phyloP scores from a whole-genome alignment of 768 basidiomycete genomes.

The Galerina sulciceps region DNA sequence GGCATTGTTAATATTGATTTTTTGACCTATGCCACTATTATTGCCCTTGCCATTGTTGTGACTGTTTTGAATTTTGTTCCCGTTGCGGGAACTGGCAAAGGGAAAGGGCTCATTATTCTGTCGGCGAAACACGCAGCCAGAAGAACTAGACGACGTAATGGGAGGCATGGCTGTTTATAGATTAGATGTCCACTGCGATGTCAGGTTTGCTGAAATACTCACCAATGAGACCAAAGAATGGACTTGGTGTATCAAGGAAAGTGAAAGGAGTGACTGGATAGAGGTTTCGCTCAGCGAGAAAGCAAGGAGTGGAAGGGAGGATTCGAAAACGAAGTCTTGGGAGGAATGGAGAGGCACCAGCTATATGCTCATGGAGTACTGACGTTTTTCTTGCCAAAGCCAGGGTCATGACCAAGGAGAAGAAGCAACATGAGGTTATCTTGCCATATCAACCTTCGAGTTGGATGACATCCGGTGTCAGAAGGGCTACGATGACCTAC shows the following conservation, averaged over 20 bases:
- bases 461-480: constrained; percentile 6
- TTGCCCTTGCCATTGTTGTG: background rate
- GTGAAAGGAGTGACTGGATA: background rate
- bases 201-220: background rate
- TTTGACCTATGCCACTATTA: background rate
- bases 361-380: background rate
- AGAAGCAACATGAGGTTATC: constrained; percentile 3
- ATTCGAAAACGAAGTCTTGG: too few relatives aligned
- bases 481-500: constrained; percentile 1
- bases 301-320: background rate
- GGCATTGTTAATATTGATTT: background rate
- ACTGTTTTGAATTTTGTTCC: background rate
- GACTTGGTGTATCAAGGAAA: background rate
- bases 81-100: background rate
- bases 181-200: too few relatives aligned
- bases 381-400: constrained; percentile 2
- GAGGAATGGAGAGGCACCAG: background rate
- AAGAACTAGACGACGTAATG: background rate
- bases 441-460: constrained; percentile 14
- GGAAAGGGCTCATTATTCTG: background rate
- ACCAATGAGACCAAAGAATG: background rate
- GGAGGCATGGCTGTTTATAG: background rate
- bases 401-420: constrained; percentile 1
- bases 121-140: background rate
- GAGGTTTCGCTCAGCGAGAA: constrained; percentile 3